Base-by-base conservation (phyloP, 176 grass and related monocot genomes). In the Eleusine indica region DNA sequence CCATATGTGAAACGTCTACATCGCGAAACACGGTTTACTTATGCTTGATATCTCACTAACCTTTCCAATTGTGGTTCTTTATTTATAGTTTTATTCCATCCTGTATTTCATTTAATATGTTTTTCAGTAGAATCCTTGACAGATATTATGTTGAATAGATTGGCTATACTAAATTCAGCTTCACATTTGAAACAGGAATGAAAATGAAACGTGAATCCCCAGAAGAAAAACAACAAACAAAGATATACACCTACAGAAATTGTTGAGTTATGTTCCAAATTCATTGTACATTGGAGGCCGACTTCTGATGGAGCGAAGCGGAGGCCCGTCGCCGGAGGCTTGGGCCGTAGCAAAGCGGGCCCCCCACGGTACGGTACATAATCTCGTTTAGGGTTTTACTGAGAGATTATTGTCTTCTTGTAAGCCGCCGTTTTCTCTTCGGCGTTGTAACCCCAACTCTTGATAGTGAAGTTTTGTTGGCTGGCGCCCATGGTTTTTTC, bases 181-280 rank as follows among this genome's bases (percentile, higher is more conserved):
- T 78, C 70, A 39, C 38, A 77, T 78, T 72, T 53, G 37, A 49
- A 68, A 79, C 21, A 68, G 14, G 9, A 3, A 67, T 81, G 77
- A 40, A 18, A 12, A 76, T 39, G 22, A 78, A 83, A 56, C 53
- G 73, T 19, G 4, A 64, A 25, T 80, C 6, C 25, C 74, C 25
- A 73, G 43, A 39, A 77, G 18, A 47, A 74, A 16, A 29, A 35
- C 42, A 71, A 83, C 47, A 82, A n/a, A 44, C 25, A 58, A 73
- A 76, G 22, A 58, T 16, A 89, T 15, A 64, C 53, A 14, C 57
- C 5, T 71, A 25, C 25, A 25, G 25, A 25, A 25, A 25, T 25
- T 25, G 25, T 25, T 25, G 25, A 25, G 25, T 25, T 25, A 25
- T 25, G 25, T 25, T 25, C 0, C 25, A 25, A 25, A 25, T 25